These are phyloP conservation scores for Pythium aristosporum DNA, from an alignment of 352 stramenopile species.

Conservation along the genomic window DNA sequence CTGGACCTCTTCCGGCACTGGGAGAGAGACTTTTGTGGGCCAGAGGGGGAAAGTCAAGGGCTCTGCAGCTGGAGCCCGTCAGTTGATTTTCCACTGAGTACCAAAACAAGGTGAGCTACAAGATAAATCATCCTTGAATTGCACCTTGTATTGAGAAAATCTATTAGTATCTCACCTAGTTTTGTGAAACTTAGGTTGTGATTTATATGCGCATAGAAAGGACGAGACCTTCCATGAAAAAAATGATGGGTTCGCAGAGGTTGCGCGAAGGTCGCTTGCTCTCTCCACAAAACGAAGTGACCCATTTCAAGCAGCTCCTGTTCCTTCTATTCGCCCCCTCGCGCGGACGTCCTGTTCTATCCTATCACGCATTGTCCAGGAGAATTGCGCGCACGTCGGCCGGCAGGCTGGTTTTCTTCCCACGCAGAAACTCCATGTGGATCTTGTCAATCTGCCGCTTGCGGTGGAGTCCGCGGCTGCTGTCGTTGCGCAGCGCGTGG, in stretches of 20 bases:
- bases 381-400: constrained; percentile 10
- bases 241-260: no score
- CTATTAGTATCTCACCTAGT: not conserved
- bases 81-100: not conserved
- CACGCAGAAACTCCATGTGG: constrained; percentile 9
- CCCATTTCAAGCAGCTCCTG: no score
- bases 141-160: not conserved
- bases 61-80: not conserved
- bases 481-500: not conserved
- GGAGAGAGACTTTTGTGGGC: no score
- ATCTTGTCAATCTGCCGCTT: constrained; percentile 7
- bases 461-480: constrained; percentile 2
- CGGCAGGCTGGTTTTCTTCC: not conserved
- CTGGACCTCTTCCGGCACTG: not conserved
- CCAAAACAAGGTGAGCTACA: not conserved
- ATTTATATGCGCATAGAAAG: not conserved
- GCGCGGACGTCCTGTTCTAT: not conserved
- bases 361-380: not conserved
- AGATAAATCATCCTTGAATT: not conserved
- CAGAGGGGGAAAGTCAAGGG: not conserved
- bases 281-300: no score
- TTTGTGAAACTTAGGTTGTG: not conserved
- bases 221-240: not conserved
- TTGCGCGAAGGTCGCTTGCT: no score
- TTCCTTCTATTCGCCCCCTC: no score